Evolutionary conservation across 345 rosid genomes (phyloP).

Genomic region (Euphorbia peplus): DNA sequence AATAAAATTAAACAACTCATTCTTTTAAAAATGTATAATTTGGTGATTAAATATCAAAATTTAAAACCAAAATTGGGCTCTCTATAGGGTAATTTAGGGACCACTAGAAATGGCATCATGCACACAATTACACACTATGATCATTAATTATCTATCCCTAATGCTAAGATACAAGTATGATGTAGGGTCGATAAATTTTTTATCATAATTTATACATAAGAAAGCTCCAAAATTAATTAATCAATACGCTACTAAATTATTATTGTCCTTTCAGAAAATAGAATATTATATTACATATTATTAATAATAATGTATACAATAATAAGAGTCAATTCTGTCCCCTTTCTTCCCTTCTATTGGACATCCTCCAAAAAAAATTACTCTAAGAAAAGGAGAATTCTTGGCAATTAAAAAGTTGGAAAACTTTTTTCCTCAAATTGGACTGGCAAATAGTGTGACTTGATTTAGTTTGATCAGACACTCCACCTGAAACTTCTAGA

Average conservation of each 20-base stretch:
- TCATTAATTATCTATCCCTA: neutral
- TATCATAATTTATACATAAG: slow-evolving; percentile 1
- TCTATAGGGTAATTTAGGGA: slow-evolving; percentile 4
- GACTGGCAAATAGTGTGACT: slow-evolving; percentile 10
- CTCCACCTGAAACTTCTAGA: slow-evolving; percentile 10
- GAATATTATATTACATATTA: no score
- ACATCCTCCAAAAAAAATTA: slow-evolving; percentile 12
- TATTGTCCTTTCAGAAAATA: no score
- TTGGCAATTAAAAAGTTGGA: neutral
- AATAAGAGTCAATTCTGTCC: slow-evolving; percentile 21
- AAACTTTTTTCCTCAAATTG: slow-evolving; percentile 9
- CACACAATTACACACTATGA: neutral
- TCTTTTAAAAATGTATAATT: neutral
- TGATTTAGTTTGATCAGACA: slow-evolving; percentile 16
- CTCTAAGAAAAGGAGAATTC: neutral
- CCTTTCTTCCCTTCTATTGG: slow-evolving; percentile 35
- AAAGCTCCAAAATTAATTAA: neutral
- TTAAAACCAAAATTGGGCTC: slow-evolving; percentile 5
- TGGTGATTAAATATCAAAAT: slow-evolving; percentile 1
- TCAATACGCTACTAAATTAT: neutral
- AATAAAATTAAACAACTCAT: slow-evolving; percentile 3
- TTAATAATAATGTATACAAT: neutral
- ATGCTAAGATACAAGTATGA: neutral
- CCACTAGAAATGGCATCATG: slow-evolving; percentile 11
- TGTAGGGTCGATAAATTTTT: neutral